Evolutionary conservation across 2,329 filamentous ascomycete genomes (phyloP).

Genomic region (Xylariaceae sp.): DNA sequence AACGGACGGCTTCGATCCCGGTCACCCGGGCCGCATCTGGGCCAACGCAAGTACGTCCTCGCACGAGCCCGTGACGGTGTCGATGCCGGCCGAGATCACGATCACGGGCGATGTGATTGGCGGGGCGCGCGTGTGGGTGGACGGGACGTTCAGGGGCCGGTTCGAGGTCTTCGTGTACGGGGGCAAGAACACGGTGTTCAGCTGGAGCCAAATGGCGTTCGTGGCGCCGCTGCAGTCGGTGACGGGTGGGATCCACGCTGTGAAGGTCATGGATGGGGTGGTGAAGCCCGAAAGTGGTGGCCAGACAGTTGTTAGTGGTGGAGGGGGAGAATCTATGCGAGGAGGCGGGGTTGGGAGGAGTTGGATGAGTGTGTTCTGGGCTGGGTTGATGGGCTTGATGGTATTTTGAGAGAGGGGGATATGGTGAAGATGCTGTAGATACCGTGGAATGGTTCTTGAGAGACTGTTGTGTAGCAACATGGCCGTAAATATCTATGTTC

Average conservation of each 20-base stretch:
- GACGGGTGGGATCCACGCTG: constrained; percentile 7
- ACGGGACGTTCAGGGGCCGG: constrained; percentile 40
- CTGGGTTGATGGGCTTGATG: neutral
- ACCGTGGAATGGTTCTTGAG: too few relatives aligned
- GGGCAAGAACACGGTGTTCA: constrained; percentile 45
- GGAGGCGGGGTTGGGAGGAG: neutral
- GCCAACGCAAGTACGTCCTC: constrained; percentile 41
- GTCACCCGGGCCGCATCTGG: constrained; percentile 49
- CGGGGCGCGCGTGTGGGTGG: constrained; percentile 45
- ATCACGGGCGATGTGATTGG: constrained; percentile 40
- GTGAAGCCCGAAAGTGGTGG: too few relatives aligned
- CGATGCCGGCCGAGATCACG: constrained; percentile 29
- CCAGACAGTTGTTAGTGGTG: too few relatives aligned
- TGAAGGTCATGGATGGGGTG: neutral
- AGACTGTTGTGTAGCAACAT: too few relatives aligned
- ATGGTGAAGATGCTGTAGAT: too few relatives aligned
- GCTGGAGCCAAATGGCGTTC: constrained; percentile 55
- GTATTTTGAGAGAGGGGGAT: neutral
- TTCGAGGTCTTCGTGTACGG: constrained; percentile 54
- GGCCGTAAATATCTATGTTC: too few relatives aligned
- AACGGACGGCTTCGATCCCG: constrained; percentile 39
- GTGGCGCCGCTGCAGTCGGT: constrained; percentile 41
- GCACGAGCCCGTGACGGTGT: constrained; percentile 36
- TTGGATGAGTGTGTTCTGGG: neutral
- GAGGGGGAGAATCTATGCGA: too few relatives aligned